Base-by-base conservation (phyloP, 139 green algal species). In the Astrephomene gubernaculifera region DNA sequence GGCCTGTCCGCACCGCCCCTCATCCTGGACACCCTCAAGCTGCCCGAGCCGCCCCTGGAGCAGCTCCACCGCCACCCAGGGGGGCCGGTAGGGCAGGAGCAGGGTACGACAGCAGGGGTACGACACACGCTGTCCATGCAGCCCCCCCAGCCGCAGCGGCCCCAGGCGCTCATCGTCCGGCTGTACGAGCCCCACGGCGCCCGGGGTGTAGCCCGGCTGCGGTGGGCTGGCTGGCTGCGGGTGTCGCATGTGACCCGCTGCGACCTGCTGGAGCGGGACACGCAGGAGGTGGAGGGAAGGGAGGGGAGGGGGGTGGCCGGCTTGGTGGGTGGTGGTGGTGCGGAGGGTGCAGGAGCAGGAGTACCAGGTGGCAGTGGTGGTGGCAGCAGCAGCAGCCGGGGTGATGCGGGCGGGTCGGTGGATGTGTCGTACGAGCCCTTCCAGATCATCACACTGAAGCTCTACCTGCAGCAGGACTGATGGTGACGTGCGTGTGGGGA, bases 121-220 rank as follows among this genome's bases (percentile, higher is more conserved):
- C n/a, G n/a, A n/a, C n/a, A 44, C 0, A 29, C 4, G 61, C 43
- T 1, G 22, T 31, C 9, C 43, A 61, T 10, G 31, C 19, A 4
- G 61, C 63, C 4, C 12, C 22, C 39, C 12, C 33, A 14, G 74
- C 36, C 2, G 36, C 60, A 63, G 63, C 43, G 2, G 3, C 54
- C 29, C 57, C 57, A 0, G 25, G 63, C 57, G 22, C 43, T 88
- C 8, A 29, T 88, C 1, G 25, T 88, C 38, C 61, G 86, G 9
- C 33, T 90, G 86, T 90, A 90, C 64, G 86, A 90, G 81, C 86
- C 86, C 0, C 71, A 87, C 71, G 86, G 83, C 27, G 38, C 60
- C 31, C 83, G 83, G 5, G 83, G 83, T 5, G 38, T 72, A 22
- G 83, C 71, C 2, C 63, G 41, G 1, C 0, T 88, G 4, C 17